Percentiles rank a stretch among this genome's conserved stretches.
These are phyloP conservation scores for Candida peoriensis DNA, from an alignment of 805 yeast genomes.

Conservation along the genomic window DNA sequence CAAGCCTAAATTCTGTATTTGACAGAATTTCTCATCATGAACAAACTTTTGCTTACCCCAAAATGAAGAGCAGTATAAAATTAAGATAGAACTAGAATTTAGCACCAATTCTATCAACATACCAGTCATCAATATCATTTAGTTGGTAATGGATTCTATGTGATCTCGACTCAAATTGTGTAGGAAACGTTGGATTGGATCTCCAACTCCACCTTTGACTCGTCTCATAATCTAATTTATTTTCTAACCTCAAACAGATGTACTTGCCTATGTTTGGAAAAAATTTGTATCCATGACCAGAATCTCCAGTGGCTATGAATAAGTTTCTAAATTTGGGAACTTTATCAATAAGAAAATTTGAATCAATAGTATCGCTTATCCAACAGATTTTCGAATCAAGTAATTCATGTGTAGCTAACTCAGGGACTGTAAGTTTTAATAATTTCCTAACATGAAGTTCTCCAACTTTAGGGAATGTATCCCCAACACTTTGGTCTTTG, in stretches of 20 bases:
- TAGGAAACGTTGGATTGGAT: conserved; percentile 14
- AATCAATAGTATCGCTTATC: conserved; percentile 37
- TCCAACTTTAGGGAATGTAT: conserved; percentile 31
- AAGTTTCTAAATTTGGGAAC: conserved; percentile 30
- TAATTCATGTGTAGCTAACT: conserved; percentile 29
- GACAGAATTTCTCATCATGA: conserved; percentile 4
- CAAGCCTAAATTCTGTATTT: conserved; percentile 5
- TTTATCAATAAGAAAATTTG: conserved; percentile 36
- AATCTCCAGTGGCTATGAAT: conserved; percentile 42
- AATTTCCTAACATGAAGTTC: conserved; percentile 24
- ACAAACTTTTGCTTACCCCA: conserved; percentile 6
- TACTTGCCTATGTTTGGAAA: conserved; percentile 43
- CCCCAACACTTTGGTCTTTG: conserved; percentile 23
- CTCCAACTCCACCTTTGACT: conserved; percentile 30
- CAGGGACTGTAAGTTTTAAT: conserved; percentile 34
- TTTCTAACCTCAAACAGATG: conserved; percentile 29
- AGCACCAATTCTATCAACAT: conserved; percentile 1
- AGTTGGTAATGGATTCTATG: conserved; percentile 17
- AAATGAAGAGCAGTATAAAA: not conserved
- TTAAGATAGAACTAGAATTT: conserved; percentile 1
- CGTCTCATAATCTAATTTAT: conserved; percentile 21
- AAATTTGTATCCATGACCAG: conserved; percentile 44
- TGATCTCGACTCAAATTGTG: conserved; percentile 11
- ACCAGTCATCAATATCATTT: conserved; percentile 13
- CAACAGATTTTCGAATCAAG: conserved; percentile 34